These are phyloP conservation scores for Moricandia arvensis DNA, from an alignment of 345 rosid species.

Conservation along the genomic window DNA sequence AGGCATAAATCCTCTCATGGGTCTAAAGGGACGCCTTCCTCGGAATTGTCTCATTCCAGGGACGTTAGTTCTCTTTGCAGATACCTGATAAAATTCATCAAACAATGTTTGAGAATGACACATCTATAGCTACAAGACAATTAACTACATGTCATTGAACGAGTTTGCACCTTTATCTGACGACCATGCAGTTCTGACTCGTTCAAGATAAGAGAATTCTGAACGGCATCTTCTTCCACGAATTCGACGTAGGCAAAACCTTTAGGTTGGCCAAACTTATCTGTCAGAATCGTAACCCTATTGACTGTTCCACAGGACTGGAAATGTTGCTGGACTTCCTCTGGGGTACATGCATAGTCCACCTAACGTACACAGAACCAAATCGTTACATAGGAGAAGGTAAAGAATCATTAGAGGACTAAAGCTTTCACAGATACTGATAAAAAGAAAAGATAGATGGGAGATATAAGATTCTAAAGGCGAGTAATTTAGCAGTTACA, in stretches of 20 bases:
- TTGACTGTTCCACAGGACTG: conserved; percentile 98
- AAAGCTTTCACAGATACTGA: background rate
- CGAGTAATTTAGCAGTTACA: background rate
- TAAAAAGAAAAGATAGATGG: background rate
- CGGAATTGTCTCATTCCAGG: conserved; percentile 95
- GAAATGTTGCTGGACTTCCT: conserved; percentile 98
- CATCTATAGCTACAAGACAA: background rate
- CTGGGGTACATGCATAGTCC: conserved; percentile 95
- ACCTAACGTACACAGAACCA: conserved; percentile 55
- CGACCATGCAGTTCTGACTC: conserved; percentile 98
- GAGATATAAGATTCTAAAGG: background rate
- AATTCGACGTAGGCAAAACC: conserved; percentile 99
- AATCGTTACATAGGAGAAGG: background rate
- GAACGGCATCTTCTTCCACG: conserved; percentile 92
- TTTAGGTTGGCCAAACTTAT: conserved; percentile 98
- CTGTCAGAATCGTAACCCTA: conserved; percentile 95
- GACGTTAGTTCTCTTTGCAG: conserved; percentile 91
- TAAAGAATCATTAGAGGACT: background rate
- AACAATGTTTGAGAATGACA: background rate
- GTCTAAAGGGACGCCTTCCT: conserved; percentile 86
- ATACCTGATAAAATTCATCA: conserved; percentile 53
- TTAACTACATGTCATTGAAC: background rate
- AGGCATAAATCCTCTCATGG: conserved; percentile 80
- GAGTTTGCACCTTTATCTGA: conserved; percentile 67
- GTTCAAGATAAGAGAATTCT: conserved; percentile 85